These are phyloP conservation scores for Phytophthora foliorum DNA, from an alignment of 352 stramenopile species.

Conservation along the genomic window DNA sequence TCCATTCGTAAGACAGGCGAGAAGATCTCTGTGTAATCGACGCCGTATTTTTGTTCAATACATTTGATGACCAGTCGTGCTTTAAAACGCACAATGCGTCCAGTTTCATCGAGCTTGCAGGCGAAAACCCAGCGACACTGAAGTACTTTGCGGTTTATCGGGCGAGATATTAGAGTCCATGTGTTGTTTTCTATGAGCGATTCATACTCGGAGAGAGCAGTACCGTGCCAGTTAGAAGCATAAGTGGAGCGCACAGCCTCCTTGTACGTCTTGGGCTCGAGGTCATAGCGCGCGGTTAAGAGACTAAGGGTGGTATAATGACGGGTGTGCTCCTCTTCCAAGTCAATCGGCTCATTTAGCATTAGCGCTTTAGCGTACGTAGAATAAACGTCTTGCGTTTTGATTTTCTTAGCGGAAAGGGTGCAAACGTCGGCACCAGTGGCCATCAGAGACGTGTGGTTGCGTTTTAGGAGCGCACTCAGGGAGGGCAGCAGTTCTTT, in stretches of 20 bases:
- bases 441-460: not conserved
- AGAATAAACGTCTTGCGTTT: too few species aligned
- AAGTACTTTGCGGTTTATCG: not conserved
- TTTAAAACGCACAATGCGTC: slow-evolving; percentile 6
- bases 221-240: not conserved
- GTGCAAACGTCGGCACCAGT: not conserved
- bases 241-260: not conserved
- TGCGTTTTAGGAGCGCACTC: not conserved
- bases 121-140: slow-evolving; percentile 6
- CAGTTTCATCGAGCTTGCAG: not conserved
- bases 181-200: not conserved
- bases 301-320: not conserved
- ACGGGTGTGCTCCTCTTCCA: not conserved
- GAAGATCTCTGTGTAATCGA: slow-evolving; percentile 10
- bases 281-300: not conserved
- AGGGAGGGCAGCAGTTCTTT: slow-evolving; percentile 1
- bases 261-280: too few species aligned
- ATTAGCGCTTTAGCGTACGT: not conserved
- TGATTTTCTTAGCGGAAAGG: not conserved
- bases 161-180: not conserved
- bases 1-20: slow-evolving; percentile 7
- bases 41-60: not conserved
- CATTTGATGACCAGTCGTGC: not conserved
- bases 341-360: not conserved
- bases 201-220: too few species aligned